Evolutionary conservation across 2,329 filamentous ascomycete genomes (phyloP).

Genomic region (Hymenoscyphus fraxineus): DNA sequence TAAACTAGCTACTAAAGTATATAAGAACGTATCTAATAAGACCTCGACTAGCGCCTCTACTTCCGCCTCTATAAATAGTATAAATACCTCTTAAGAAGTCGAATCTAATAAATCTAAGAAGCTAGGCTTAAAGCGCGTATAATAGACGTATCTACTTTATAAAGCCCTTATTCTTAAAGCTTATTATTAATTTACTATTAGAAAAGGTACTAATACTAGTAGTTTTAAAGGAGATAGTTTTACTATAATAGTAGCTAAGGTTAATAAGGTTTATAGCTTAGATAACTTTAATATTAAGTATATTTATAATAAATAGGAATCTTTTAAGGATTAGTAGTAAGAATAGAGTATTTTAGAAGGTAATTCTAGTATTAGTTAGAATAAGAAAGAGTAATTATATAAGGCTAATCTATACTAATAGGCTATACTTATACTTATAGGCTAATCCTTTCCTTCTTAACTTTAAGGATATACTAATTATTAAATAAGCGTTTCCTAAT

Average conservation of each 20-base stretch:
- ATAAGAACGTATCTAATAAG: too few relatives aligned
- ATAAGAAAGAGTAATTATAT: background rate
- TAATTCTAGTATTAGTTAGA: background rate
- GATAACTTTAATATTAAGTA: background rate
- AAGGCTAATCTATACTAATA: too few relatives aligned
- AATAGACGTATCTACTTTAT: background rate
- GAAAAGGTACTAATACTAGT: background rate
- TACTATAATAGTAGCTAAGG: background rate
- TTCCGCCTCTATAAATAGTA: too few relatives aligned
- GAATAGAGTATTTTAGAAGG: background rate
- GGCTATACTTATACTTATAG: background rate
- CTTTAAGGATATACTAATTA: too few relatives aligned
- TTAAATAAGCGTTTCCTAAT: too few relatives aligned
- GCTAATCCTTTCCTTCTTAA: background rate
- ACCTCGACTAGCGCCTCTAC: too few relatives aligned
- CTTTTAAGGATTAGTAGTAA: background rate
- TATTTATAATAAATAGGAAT: background rate
- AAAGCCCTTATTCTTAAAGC: background rate
- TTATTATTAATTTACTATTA: too few relatives aligned
- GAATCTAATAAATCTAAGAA: background rate
- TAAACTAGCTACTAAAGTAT: too few relatives aligned
- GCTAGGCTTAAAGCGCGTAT: background rate
- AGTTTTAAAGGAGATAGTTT: background rate
- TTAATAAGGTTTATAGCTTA: background rate
- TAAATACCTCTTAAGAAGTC: background rate